Evolutionary conservation across 2,329 filamentous ascomycete genomes (phyloP).

Genomic region (Colletotrichum sublineola): DNA sequence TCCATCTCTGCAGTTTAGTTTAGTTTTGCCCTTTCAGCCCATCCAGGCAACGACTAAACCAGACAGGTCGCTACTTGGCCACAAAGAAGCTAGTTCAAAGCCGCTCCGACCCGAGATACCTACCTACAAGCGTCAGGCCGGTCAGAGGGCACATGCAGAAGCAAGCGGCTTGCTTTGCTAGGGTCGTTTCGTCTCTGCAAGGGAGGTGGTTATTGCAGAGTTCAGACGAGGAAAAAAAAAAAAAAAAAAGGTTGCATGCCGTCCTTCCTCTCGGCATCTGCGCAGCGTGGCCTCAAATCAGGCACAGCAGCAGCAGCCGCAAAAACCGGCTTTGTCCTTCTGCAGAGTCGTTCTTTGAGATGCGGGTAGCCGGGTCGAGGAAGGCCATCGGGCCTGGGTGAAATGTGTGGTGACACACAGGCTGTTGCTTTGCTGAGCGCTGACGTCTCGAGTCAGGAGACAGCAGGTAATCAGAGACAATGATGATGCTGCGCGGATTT

Average conservation of each 20-base stretch:
- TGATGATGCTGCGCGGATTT: background rate
- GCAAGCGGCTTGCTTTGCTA: constrained; percentile 31
- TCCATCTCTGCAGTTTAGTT: background rate
- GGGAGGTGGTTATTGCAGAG: background rate
- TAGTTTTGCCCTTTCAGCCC: constrained; percentile 3
- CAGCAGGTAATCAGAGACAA: constrained; percentile 2
- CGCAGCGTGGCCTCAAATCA: background rate
- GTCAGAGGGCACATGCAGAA: constrained; percentile 28
- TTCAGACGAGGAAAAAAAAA: constrained; percentile 18
- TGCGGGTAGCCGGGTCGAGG: background rate
- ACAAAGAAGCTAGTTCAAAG: constrained; percentile 5
- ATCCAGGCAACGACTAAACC: background rate
- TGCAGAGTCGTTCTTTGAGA: background rate
- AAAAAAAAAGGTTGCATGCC: constrained; percentile 1
- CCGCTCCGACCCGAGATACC: constrained; percentile 5
- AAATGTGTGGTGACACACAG: background rate
- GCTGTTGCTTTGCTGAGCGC: constrained; percentile 8
- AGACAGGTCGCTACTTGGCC: constrained; percentile 6
- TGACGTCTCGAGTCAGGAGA: constrained; percentile 7
- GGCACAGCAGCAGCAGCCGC: constrained; percentile 8
- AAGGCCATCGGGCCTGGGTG: background rate
- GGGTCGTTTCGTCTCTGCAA: constrained; percentile 35
- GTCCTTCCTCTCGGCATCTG: constrained; percentile 11
- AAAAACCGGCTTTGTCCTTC: background rate
- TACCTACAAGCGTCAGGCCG: background rate